Evolutionary conservation across 2,329 filamentous ascomycete genomes (phyloP), one percentile per base, ranked within the genome.

Genomic region (Penicillium vulpinum): DNA sequence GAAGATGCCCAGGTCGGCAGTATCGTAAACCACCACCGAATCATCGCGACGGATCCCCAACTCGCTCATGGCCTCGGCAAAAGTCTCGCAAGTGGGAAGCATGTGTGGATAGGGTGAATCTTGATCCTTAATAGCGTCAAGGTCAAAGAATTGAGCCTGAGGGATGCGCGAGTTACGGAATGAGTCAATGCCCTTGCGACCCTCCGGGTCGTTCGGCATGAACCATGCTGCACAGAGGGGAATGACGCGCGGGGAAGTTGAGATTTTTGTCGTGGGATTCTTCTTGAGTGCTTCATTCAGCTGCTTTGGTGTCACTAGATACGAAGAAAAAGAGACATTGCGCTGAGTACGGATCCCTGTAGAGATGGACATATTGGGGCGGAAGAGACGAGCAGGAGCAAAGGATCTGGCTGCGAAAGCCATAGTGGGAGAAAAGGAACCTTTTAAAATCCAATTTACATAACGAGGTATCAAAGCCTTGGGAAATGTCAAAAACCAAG

Each of bases 161-260:
- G 92, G 93, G 62, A 99, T 94, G 67, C 91, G 90, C 71, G 87
- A 85, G 71, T 91, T 84, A 64, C 87, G 85, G 80, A 93, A 99
- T 41, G 88, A 86, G 62, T 94, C 83, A 65, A 89, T 85, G 52
- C 94, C 94, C 48, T 85, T 90, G 60, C 92, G 88, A 52, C 85
- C 85, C 65, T 83, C 70, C 2, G 83, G 80, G 63, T 96, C 93
- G 74, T 96, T 97, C 61, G 94, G 94, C 61, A 99, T 85, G 72
- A 97, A 99, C 94, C 94, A 99, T 24, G 91, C 85, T 45, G 92
- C 94, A 76, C 92, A 97, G 40, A 99, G 83, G 3, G 94, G 90
- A 52, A 99, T 87, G 41, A 95, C 88, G 64, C 90, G 87, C 1
- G 93, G 89, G 13, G 91, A 86, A 41, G 90, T 89, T 58, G 90